Base-by-base conservation (phyloP, 345 rosid genomes). In the Arabidopsis arenosa region DNA sequence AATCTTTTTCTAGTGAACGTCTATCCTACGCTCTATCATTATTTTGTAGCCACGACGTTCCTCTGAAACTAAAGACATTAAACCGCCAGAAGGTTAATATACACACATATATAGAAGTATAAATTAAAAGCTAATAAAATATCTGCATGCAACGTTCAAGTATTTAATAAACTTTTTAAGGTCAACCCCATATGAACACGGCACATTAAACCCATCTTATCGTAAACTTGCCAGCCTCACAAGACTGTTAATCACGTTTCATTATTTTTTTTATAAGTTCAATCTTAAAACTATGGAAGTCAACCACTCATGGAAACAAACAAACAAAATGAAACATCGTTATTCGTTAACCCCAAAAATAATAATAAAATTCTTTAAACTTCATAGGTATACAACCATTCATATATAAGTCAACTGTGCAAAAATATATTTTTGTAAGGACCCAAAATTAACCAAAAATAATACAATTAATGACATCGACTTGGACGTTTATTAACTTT, bases 241-340 rank as follows among this genome's bases (percentile, higher is more conserved):
- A 73, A 63, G 53, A 4, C 74, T 17, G 54, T 32, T 69, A 69
- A 62, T 68, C 51, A 68, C 61, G 68, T 72, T 36, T 60, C 35
- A 13, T 51, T 7, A 51, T 15, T 18, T 15, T 41, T 11, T 1
- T 51, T 39, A 28, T 52, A 49, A 52, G 61, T 40, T 41, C 28
- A 15, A 41, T 63, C 60, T 11, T 32, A 11, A 39, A 52, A 52
- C 8, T 52, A 62, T 63, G 52, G 7, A 53, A 73, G 70, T 73
- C 76, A 73, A 63, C 63, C 33, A 73, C 55, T 41, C 44, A 73
- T 53, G 63, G 33, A 63, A 17, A 49, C 60, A 60, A 70, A n/a
- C 45, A 33, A 33, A 48, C 1, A 35, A 8, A 36, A 32, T 7
- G 5, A 14, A 56, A 33, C 3, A 23, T 23, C 26, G 26, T 23